These are phyloP conservation scores for Canna indica DNA, from an alignment of 176 grass and related monocot species.

Conservation along the genomic window DNA sequence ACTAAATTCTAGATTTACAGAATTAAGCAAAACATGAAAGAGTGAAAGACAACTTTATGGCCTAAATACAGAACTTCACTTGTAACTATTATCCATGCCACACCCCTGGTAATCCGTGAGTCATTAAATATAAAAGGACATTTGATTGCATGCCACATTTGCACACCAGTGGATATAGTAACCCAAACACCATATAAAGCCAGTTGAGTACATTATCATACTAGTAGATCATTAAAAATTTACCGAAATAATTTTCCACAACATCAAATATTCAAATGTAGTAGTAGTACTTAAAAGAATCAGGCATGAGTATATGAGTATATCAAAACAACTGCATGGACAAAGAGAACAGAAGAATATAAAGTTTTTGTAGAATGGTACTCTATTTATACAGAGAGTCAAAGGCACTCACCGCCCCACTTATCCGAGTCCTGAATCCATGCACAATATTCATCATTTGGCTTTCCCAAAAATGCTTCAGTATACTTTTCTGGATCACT, in stretches of 20 bases:
- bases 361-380: neutral
- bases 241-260: neutral
- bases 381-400: neutral
- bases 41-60: neutral
- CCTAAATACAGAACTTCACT: neutral
- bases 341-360: neutral
- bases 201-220: neutral
- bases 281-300: too few relatives aligned
- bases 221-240: neutral
- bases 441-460: constrained; percentile 84
- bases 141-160: neutral
- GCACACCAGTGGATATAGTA: neutral
- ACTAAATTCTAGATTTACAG: too few relatives aligned
- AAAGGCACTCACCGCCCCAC: constrained; percentile 80
- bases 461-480: constrained; percentile 92
- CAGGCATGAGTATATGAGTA: too few relatives aligned
- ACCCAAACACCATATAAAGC: neutral
- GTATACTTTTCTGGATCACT: constrained; percentile 73
- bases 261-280: neutral
- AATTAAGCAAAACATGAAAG: neutral
- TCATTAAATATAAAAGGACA: neutral
- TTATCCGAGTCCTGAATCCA: constrained; percentile 94
- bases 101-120: neutral
- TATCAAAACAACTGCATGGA: neutral
- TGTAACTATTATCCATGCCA: neutral